Evolutionary conservation across 2,329 filamentous ascomycete species (phyloP), one percentile per base, ranked within the genome.

Genomic region (Biscogniauxia marginata): DNA sequence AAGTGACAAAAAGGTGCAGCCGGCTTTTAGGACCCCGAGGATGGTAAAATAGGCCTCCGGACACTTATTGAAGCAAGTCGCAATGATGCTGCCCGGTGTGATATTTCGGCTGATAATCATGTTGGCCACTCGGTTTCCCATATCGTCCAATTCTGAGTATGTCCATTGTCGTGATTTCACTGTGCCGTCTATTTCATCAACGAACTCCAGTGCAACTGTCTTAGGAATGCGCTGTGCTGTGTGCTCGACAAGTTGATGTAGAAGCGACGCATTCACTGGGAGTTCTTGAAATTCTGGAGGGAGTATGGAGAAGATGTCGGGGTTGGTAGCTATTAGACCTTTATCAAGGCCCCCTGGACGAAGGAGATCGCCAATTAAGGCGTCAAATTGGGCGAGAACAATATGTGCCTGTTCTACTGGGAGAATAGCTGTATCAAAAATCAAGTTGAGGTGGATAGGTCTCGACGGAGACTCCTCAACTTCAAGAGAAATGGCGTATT

Each of bases 11-110:
- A 93, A 96, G 1, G 88, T 84, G 67, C 88, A 93, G 0, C 91
- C 91, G 5, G 88, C 84, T 70, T 96, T 96, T 25, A 96, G 74
- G 53, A 95, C 87, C 1, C 91, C 91, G 1, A 96, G 75, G 43
- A 96, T 92, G 0, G 88, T 83, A 65, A 95, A 90, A 39, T 90
- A 93, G 0, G 91, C 91, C 67, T 93, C 88, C 0, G 91, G 87
- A 58, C 88, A 93, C 68, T 96, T 96, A 54, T 91, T 85, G 65
- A 96, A 96, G 67, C 89, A 91, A 7, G 93, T 80, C 0, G 85
- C 90, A 20, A 96, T 78, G 4, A 93, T 84, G 22, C 75, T 76
- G 0, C 89, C 87, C 0, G 82, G 76, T 0, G 69, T 59, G 0
- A 84, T 73, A 2, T 78, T 80, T 19, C 77, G 71, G 0, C 70